Base-by-base conservation (phyloP, 352 stramenopile genomes). In the Pythium scleroteichum region DNA sequence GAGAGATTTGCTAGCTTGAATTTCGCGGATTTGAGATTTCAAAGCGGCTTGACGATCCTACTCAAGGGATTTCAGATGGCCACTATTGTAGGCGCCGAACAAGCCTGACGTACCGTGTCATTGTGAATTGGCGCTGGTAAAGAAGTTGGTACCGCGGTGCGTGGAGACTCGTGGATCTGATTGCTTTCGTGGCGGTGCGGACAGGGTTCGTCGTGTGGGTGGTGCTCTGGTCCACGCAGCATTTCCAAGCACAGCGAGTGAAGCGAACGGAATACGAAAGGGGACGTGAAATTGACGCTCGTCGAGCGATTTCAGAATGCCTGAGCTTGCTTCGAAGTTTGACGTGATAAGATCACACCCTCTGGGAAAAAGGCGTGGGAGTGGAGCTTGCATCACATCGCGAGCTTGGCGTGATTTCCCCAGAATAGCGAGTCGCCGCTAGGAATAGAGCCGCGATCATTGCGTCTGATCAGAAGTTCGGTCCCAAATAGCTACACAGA, bases 1-100 rank as follows among this genome's bases (percentile, higher is more conserved):
- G 7, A 94, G 60, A 32, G 80, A 86, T 23, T 77, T 84, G 53
- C 79, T 90, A 24, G 83, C 78, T 53, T 94, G 83, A 55, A 94
- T 92, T 59, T 92, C 63, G 0, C 79, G 73, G 59, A 94, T 94
- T 46, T 90, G 79, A 4, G 69, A 71, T 63, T 94, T 92, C 40
- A 94, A 32, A 14, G 70, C 49, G 3, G 76, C 68, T 59, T 88
- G 80, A 20, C 61, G 75, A n/a, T 82, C 73, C 78, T 89, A 22
- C 9, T 4, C 39, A 39, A 32, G n/a, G n/a, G n/a, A n/a, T n/a
- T n/a, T n/a, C n/a, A n/a, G n/a, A n/a, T n/a, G n/a, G n/a, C n/a
- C n/a, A n/a, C n/a, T n/a, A n/a, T 35, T 35, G 29, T 35, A 27
- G 19, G 14, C 3, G 27, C 16, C 19, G 3, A 33, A 13, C 16